Evolutionary conservation across 1,284 basidiomycete species (phyloP).

Genomic region (Heterobasidion parviporum): DNA sequence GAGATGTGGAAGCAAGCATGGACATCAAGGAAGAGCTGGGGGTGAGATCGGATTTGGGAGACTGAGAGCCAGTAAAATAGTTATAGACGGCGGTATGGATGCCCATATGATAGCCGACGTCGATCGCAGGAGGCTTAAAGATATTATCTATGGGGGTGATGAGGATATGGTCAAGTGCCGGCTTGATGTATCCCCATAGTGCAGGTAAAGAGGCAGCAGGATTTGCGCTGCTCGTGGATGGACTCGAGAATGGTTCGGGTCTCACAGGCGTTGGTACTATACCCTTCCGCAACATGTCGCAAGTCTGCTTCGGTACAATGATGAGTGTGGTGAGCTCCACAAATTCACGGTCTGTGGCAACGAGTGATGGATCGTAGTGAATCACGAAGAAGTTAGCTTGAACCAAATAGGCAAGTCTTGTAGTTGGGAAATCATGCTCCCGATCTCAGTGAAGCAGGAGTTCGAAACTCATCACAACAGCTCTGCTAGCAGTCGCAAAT

Average conservation of each 20-base stretch:
- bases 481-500: neutral
- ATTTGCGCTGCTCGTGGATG: constrained; percentile 58
- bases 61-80: constrained; percentile 57
- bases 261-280: neutral
- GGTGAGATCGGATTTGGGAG: constrained; percentile 14
- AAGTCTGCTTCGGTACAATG: neutral
- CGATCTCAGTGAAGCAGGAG: no score
- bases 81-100: constrained; percentile 74
- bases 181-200: constrained; percentile 66
- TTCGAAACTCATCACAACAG: neutral
- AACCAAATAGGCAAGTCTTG: neutral
- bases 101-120: constrained; percentile 63
- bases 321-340: neutral
- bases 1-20: constrained; percentile 17
- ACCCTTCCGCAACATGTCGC: neutral
- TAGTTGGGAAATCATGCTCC: neutral
- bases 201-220: constrained; percentile 61
- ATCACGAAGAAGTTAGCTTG: neutral
- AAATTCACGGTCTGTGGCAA: neutral
- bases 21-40: constrained; percentile 16
- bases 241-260: constrained; percentile 37
- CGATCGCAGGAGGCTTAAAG: constrained; percentile 57
- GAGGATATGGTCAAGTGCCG: constrained; percentile 68
- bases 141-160: constrained; percentile 52
- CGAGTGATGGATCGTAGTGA: neutral